Base-by-base conservation (phyloP, 2,329 filamentous ascomycete species). In the Cladophialophora carrionii region DNA sequence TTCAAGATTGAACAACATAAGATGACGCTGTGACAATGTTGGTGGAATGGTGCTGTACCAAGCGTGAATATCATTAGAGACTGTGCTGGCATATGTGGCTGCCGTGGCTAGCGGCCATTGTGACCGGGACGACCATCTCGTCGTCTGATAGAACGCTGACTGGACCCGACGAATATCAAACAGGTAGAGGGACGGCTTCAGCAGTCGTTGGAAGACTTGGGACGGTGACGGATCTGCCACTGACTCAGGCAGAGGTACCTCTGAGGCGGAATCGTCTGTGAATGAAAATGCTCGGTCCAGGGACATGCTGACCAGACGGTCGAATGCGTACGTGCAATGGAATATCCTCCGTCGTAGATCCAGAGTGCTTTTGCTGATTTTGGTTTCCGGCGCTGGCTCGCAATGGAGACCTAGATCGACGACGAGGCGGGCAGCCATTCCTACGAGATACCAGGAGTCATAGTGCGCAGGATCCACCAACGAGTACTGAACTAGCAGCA, bases 351-450 rank as follows among this genome's bases (percentile, higher is more conserved):
- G 86, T 59, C 94, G 87, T 66, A 92, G 82, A 71, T 96, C 91
- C 12, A 96, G 80, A 53, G 87, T 86, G 2, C 85, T 80, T 70
- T 87, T 88, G 63, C 91, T 87, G 10, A 88, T 84, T 31, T 87
- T 79, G 17, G 89, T 84, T 67, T 89, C 88, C 63, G 85, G 83
- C 0, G 90, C 89, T 2, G 92, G 92, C 71, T 98, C 94, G 78
- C 97, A 94, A 76, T 98, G 95, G 64, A 96, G 88, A 7, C 95
- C 95, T 32, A 97, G 80, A 78, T 99, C 95, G 24, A 97, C 85
- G 73, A 94, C 88, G 5, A 92, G 91, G 64, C 94, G 87, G 48
- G 91, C 91, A 6, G 94, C 93, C 75, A 95, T 93, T 6, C 94
- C 95, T 62, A 97, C 90, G 67, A 97, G 79, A 69, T 95, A 93